Conservation (phyloP, 352 stramenopile genomes). For the Phytophthora aleatoria region DNA sequence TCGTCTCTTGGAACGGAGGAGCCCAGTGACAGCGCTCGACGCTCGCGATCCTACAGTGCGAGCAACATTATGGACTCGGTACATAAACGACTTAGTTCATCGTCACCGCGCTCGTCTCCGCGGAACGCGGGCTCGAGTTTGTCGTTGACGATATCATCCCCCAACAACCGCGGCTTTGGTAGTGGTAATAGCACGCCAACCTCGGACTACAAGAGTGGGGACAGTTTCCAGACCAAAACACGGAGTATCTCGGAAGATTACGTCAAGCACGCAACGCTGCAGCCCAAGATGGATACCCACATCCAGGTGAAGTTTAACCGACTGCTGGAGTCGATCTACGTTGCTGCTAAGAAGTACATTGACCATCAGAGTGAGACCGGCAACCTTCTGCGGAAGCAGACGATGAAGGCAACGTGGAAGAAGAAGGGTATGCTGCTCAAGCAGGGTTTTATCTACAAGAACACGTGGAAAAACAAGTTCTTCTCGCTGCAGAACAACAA, state of each 20-base stretch:
- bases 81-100: slow-evolving; percentile 77
- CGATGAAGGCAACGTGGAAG: slow-evolving; percentile 85
- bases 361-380: slow-evolving; percentile 69
- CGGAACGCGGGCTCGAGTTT: slow-evolving; percentile 46
- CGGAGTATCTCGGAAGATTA: slow-evolving; percentile 86
- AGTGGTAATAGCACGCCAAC: slow-evolving; percentile 74
- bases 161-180: slow-evolving; percentile 62
- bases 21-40: slow-evolving; percentile 49
- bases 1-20: slow-evolving; percentile 79
- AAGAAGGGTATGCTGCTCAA: slow-evolving; percentile 89
- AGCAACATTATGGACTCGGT: slow-evolving; percentile 87
- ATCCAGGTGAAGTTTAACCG: slow-evolving; percentile 85
- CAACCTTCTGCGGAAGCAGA: slow-evolving; percentile 67
- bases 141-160: slow-evolving; percentile 80
- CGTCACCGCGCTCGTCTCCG: slow-evolving; percentile 68
- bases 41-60: slow-evolving; percentile 80
- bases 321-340: slow-evolving; percentile 85
- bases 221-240: slow-evolving; percentile 62
- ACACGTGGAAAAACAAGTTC: slow-evolving; percentile 89
- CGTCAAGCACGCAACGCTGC: slow-evolving; percentile 50
- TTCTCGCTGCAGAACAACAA: slow-evolving; percentile 91
- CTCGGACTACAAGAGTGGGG: slow-evolving; percentile 58
- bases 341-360: slow-evolving; percentile 86
- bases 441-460: slow-evolving; percentile 91
- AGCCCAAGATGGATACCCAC: slow-evolving; percentile 87